Conservation (phyloP, 164 flowering plant genomes). For the Tetrastigma voinierianum region DNA sequence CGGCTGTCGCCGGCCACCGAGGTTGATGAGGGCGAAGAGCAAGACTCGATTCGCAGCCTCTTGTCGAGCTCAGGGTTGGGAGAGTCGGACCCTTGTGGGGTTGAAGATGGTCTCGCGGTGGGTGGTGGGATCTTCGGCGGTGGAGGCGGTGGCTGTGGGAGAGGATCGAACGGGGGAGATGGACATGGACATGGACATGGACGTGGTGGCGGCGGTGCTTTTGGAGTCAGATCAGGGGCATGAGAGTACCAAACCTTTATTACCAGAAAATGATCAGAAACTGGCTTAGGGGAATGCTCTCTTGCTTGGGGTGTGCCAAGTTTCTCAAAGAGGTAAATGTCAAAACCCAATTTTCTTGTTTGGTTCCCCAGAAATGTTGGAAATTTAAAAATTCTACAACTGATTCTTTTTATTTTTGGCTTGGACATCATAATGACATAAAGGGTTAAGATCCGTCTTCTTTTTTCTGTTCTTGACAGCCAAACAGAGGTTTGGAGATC, state of each 20-base stretch:
- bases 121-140: constrained; percentile 25
- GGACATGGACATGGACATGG: constrained; percentile 21
- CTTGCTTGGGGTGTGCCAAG: constrained; percentile 51
- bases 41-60: constrained; percentile 5
- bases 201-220: constrained; percentile 19
- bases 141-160: constrained; percentile 23
- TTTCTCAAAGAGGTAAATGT: constrained; percentile 56
- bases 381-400: too few relatives aligned
- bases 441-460: too few relatives aligned
- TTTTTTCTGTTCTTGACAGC: too few relatives aligned
- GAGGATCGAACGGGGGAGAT: constrained; percentile 18
- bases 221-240: constrained; percentile 22
- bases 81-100: constrained; percentile 7
- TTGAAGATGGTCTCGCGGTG: constrained; percentile 17
- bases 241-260: constrained; percentile 39
- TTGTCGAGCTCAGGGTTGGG: constrained; percentile 22
- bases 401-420: too few relatives aligned
- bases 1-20: not conserved
- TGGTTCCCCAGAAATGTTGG: not conserved
- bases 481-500: too few relatives aligned
- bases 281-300: constrained; percentile 50
- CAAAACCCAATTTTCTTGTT: not conserved
- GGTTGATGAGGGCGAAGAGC: not conserved
- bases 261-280: constrained; percentile 58
- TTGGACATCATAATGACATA: too few relatives aligned